phyloP scores from a whole-genome alignment of 768 basidiomycete genomes.

The Amanita muscaria region DNA sequence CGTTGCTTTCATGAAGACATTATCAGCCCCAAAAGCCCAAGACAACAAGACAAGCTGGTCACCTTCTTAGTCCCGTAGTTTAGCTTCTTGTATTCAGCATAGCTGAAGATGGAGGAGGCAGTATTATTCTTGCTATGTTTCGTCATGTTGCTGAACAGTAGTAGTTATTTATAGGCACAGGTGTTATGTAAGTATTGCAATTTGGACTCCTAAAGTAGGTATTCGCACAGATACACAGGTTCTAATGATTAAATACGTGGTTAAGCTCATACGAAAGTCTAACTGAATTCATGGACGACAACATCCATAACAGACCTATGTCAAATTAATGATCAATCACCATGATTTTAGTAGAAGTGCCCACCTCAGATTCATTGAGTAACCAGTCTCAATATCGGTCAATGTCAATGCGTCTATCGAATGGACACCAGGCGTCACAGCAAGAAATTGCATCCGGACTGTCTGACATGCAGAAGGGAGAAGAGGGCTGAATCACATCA shows the following conservation, averaged over 20 bases:
- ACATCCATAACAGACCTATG: constrained; percentile 66
- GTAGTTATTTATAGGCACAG: neutral
- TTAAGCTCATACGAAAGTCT: no score
- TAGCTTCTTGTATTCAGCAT: constrained; percentile 80
- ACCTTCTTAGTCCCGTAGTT: constrained; percentile 80
- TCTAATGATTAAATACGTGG: no score
- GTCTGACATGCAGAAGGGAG: constrained; percentile 79
- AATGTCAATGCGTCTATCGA: constrained; percentile 62
- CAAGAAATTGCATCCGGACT: constrained; percentile 79
- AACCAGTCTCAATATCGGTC: constrained; percentile 67
- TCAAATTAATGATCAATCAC: neutral
- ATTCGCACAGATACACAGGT: no score
- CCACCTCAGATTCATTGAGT: constrained; percentile 66
- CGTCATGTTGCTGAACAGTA: no score
- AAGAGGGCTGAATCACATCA: constrained; percentile 45
- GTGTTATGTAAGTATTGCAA: constrained; percentile 1
- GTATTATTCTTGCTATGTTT: constrained; percentile 90
- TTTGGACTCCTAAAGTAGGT: no score
- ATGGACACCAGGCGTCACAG: constrained; percentile 73
- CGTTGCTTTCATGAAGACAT: constrained; percentile 40
- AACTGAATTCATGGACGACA: constrained; percentile 63
- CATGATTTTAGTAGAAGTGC: constrained; percentile 13
- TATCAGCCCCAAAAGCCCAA: neutral
- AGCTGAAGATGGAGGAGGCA: constrained; percentile 82
- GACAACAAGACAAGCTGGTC: constrained; percentile 12